These are phyloP conservation scores for Epichloe typhina DNA, from an alignment of 2,329 filamentous ascomycete genomes.

Conservation along the genomic window DNA sequence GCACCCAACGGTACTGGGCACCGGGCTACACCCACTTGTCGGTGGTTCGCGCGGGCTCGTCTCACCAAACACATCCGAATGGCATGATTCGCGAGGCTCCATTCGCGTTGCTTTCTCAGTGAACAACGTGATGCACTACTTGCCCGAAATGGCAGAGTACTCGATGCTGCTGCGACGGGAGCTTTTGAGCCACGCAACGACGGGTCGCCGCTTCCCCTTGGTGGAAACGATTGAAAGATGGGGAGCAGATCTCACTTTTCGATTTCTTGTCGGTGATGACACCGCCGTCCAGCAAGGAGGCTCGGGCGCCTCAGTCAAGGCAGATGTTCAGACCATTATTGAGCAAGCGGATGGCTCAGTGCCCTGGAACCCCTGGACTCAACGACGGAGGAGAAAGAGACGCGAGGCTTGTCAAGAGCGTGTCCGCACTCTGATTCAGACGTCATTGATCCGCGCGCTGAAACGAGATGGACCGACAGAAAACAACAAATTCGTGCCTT, in stretches of 20 bases:
- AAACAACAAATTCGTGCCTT: neutral
- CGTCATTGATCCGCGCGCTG: neutral
- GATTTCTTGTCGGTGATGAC: neutral
- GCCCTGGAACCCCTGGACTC: neutral
- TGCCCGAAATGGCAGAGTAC: conserved; percentile 1
- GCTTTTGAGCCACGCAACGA: neutral
- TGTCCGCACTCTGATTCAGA: neutral
- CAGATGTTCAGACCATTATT: conserved; percentile 1
- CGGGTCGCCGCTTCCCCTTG: neutral
- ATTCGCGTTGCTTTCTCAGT: neutral
- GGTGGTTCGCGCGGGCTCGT: conserved; percentile 1
- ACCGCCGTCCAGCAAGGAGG: conserved; percentile 1
- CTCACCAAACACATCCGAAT: neutral
- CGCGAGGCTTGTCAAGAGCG: neutral
- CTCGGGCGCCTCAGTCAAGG: neutral
- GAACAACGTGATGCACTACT: conserved; percentile 1
- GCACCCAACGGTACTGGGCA: neutral
- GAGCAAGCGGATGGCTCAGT: neutral
- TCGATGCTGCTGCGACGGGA: neutral
- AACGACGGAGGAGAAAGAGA: neutral
- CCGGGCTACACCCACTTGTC: neutral
- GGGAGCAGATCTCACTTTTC: conserved; percentile 1
- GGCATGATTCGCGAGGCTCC: conserved; percentile 1
- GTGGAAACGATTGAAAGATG: neutral
- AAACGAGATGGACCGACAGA: neutral